A percentile compares a stretch with the other conserved stretches of the same genome.
phyloP scores from a whole-genome alignment of 106 monocot species.

The Acanthochlamys bracteata region DNA sequence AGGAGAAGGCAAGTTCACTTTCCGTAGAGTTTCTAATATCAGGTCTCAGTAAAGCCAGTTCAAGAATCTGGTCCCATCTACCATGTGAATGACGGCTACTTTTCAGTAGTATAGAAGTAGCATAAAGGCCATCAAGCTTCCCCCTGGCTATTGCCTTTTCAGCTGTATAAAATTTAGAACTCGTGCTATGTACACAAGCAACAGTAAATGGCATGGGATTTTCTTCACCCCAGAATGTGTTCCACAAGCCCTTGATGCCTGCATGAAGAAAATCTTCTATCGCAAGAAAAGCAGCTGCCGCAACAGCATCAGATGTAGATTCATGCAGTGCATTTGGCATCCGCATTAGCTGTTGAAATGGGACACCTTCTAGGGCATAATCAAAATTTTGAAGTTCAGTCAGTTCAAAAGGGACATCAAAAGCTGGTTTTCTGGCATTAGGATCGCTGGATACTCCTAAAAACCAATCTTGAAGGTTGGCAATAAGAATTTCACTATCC shows the following conservation, averaged over 20 bases:
- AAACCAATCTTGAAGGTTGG: slow-evolving; percentile 81
- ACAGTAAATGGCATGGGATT: slow-evolving; percentile 67
- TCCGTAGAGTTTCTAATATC: slow-evolving; percentile 53
- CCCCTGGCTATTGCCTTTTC: slow-evolving; percentile 90
- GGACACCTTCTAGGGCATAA: slow-evolving; percentile 81
- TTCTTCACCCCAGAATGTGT: slow-evolving; percentile 80
- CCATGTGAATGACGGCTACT: slow-evolving; percentile 37
- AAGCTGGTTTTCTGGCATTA: slow-evolving; percentile 40
- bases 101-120: slow-evolving; percentile 69
- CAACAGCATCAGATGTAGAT: slow-evolving; percentile 75
- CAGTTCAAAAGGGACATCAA: slow-evolving; percentile 79
- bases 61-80: slow-evolving; percentile 93
- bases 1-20: slow-evolving; percentile 42
- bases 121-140: slow-evolving; percentile 80
- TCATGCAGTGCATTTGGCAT: slow-evolving; percentile 93
- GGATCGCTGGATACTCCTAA: slow-evolving; percentile 38
- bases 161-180: slow-evolving; percentile 85
- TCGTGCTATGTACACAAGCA: slow-evolving; percentile 82
- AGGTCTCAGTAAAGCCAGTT: slow-evolving; percentile 74
- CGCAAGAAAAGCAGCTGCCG: slow-evolving; percentile 87
- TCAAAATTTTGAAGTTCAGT: slow-evolving; percentile 86
- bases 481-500: slow-evolving; percentile 73
- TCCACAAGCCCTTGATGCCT: slow-evolving; percentile 90
- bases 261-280: slow-evolving; percentile 95
- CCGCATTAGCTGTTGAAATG: slow-evolving; percentile 86